Evolutionary conservation across 306 rosid species (phyloP), one percentile per base, ranked within the genome.

Genomic region (Cyamopsis tetragonoloba): DNA sequence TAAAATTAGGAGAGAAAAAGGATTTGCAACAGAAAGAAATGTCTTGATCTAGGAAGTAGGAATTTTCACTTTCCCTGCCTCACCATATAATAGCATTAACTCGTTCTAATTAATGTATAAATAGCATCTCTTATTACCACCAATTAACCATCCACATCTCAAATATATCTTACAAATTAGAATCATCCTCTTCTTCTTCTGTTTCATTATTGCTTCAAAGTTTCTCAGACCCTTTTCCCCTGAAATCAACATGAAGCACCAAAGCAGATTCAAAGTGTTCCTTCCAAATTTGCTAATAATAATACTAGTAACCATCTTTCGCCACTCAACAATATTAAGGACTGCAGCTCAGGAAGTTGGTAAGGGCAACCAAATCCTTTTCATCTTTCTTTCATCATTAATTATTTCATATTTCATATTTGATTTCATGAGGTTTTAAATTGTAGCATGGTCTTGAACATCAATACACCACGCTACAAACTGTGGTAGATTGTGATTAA

Each of bases 291-390:
- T 66, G 5, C 10, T 81, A 6, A 18, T 80, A 8, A 7, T 72
- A 11, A 18, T 80, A 8, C 10, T 72, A 11, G 12, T 32, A 6
- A 14, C 75, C 49, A 27, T 82, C 28, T 13, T 79, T 5, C 34
- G 66, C 13, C 68, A 49, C 68, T 46, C 58, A 13, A 34, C 75
- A 17, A 46, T 43, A 31, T 60, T n/a, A n/a, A n/a, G 79, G 42
- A 67, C 28, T 18, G 24, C 28, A 42, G 91, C 89, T 9, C 89
- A 84, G 54, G 96, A 91, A 91, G 87, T 79, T 44, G 95, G 95
- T 90, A 84, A 68, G 79, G 2, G 47, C 5, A 62, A 8, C 8
- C 6, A 23, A 11, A 0, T 37, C n/a, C 48, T 19, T 13, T 42
- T n/a, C 12, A n/a, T n/a, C 3, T 17, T 48, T 23, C 47, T 30